Evolutionary conservation across 768 basidiomycete genomes (phyloP).

Genomic region (Xerocomellus amylosporus): DNA sequence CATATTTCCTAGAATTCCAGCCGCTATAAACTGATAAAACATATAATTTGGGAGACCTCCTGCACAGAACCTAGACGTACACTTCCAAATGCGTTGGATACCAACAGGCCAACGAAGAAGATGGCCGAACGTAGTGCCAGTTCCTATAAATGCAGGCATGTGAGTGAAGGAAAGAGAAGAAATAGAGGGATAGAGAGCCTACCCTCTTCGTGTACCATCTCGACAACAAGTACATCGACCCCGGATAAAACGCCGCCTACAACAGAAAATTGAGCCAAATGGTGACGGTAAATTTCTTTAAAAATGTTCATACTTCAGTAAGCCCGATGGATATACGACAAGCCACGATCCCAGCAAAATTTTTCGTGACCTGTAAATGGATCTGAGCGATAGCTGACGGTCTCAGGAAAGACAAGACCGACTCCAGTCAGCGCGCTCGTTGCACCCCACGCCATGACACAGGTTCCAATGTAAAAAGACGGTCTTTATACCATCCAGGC

Average conservation of each 20-base stretch:
- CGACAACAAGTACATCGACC: conserved; percentile 46
- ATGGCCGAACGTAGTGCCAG: conserved; percentile 63
- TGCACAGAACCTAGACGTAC: conserved; percentile 34
- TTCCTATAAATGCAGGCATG: conserved; percentile 38
- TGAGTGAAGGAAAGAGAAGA: not conserved
- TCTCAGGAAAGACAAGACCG: not conserved
- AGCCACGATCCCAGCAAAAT: conserved; percentile 51
- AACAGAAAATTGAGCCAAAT: not conserved
- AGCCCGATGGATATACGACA: conserved; percentile 63
- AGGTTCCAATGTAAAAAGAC: conserved; percentile 57
- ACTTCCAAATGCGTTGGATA: conserved; percentile 66
- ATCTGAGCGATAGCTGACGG: not conserved
- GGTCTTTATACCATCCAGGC: conserved; percentile 39
- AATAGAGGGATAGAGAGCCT: not conserved
- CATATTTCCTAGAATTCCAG: conserved; percentile 70
- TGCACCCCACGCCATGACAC: conserved; percentile 61
- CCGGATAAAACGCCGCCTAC: conserved; percentile 64
- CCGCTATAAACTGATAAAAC: conserved; percentile 55
- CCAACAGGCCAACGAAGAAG: conserved; percentile 55
- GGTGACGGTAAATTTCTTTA: not conserved
- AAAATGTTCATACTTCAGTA: conserved; percentile 42
- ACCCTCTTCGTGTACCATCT: conserved; percentile 52
- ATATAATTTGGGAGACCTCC: not conserved
- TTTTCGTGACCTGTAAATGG: conserved; percentile 45
- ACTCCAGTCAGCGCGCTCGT: conserved; percentile 65